Conservation (phyloP, 805 yeast genomes). For the Lachancea quebecensis region DNA sequence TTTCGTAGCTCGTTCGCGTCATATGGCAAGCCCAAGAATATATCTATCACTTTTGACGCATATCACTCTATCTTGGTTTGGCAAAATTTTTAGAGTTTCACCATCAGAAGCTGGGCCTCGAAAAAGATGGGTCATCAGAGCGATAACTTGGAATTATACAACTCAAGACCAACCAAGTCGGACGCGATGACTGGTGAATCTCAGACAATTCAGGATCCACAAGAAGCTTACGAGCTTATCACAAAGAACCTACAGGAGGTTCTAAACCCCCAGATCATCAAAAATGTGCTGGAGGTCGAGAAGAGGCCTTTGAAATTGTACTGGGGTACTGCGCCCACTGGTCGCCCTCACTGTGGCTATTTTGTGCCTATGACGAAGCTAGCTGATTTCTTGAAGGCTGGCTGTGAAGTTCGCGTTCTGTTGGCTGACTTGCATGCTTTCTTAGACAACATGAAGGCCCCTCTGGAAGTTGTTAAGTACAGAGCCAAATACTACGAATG, state of each 20-base stretch:
- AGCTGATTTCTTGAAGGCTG: slow-evolving; percentile 92
- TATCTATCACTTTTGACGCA: background rate
- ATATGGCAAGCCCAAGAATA: too few relatives aligned
- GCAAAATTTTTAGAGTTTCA: background rate
- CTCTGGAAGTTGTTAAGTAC: slow-evolving; percentile 80
- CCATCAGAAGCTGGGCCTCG: background rate
- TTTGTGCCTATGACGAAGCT: slow-evolving; percentile 96
- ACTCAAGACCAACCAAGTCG: background rate
- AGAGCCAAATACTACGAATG: slow-evolving; percentile 87
- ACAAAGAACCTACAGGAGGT: slow-evolving; percentile 88
- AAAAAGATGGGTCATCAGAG: background rate
- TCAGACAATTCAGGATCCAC: slow-evolving; percentile 37
- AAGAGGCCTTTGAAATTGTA: slow-evolving; percentile 79
- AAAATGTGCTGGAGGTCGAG: slow-evolving; percentile 71
- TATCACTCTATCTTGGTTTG: background rate
- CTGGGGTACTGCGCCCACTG: slow-evolving; percentile 99
- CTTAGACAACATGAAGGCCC: slow-evolving; percentile 97
- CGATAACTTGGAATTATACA: background rate
- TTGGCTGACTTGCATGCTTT: slow-evolving; percentile 96
- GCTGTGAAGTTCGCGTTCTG: slow-evolving; percentile 86
- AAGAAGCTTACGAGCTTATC: slow-evolving; percentile 64
- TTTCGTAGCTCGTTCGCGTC: too few relatives aligned
- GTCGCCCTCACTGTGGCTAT: slow-evolving; percentile 97
- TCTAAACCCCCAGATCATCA: slow-evolving; percentile 79
- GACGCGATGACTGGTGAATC: slow-evolving; percentile 1